Base-by-base conservation (phyloP, 306 rosid genomes). In the Cicer chorassanicum region DNA sequence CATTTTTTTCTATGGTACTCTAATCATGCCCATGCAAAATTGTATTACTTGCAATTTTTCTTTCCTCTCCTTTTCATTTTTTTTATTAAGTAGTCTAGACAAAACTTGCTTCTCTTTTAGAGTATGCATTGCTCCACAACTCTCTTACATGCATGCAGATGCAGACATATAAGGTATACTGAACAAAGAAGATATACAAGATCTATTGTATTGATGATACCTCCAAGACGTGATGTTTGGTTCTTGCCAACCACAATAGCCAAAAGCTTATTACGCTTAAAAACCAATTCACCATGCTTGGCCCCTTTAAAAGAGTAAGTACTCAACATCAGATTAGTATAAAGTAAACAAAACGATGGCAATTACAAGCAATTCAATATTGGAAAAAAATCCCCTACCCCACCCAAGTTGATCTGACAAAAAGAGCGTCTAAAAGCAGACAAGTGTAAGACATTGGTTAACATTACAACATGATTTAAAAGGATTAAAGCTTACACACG, bases 201-300 rank as follows among this genome's bases (percentile, higher is more conserved):
- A 49, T 46, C 53, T 78, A 24, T 24, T 41, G 56, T 13, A 63
- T 38, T 55, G 57, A 50, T 74, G 48, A 73, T 79, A 84, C 85
- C 77, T 82, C 72, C 62, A 59, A 80, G 68, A 42, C 40, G 87
- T 63, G 82, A 80, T 19, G 44, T 72, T 66, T 75, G 80, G 65
- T 69, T 76, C 69, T 83, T 74, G 65, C 76, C 70, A 76, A 69
- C 65, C 48, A 77, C 34, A 60, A 77, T 65, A 50, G 77, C 15
- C 68, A 89, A 82, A 83, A 77, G 73, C 77, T 82, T 85, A 80
- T 73, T 87, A 62, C 78, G 79, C 57, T 88, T 84, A 55, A 81
- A 85, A 75, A 44, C 50, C 72, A 84, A 83, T 45, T 81, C 82
- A 59, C 72, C 56, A 53, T 72, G 82, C 69, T 65, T 77, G 66